A percentile compares a stretch with the other conserved stretches of the same genome.
Conservation (phyloP, 345 rosid species). For the Citrus mangshanensis region DNA sequence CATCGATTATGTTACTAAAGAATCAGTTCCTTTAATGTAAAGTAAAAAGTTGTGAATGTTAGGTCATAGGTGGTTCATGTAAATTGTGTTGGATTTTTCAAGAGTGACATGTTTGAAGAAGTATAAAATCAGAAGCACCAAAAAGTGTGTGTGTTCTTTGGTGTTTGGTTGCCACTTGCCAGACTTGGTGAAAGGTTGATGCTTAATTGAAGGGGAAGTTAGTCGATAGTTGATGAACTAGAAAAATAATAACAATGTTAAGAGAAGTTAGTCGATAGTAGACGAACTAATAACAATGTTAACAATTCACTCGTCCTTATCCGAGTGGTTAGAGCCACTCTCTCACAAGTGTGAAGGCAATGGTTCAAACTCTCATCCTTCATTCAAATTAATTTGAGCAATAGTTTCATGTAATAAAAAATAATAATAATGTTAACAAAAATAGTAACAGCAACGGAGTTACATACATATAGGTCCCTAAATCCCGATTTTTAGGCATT, state of each 20-base stretch:
- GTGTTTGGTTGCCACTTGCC: not conserved
- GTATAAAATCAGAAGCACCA: not conserved
- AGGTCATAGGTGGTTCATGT: conserved; percentile 14
- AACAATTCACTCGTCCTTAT: no score
- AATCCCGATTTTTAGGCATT: no score
- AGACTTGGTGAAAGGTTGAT: not conserved
- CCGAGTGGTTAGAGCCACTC: no score
- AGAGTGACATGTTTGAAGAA: not conserved
- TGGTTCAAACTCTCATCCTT: no score
- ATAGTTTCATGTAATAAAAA: not conserved
- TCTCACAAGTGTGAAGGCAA: rapidly evolving
- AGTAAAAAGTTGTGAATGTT: not conserved
- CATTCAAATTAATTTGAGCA: no score
- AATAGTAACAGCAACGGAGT: no score
- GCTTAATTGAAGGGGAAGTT: not conserved
- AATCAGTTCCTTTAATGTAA: not conserved
- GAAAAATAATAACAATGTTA: not conserved
- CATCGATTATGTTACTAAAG: not conserved
- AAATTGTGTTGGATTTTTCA: not conserved
- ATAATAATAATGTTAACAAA: not conserved
- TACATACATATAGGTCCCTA: no score
- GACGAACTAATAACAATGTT: no score
- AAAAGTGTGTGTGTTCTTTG: not conserved
- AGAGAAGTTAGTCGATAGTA: no score
- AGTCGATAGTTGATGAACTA: not conserved